Evolutionary conservation across 192 early-diverging fungal species (phyloP).

Genomic region (Coemansia sp.): DNA sequence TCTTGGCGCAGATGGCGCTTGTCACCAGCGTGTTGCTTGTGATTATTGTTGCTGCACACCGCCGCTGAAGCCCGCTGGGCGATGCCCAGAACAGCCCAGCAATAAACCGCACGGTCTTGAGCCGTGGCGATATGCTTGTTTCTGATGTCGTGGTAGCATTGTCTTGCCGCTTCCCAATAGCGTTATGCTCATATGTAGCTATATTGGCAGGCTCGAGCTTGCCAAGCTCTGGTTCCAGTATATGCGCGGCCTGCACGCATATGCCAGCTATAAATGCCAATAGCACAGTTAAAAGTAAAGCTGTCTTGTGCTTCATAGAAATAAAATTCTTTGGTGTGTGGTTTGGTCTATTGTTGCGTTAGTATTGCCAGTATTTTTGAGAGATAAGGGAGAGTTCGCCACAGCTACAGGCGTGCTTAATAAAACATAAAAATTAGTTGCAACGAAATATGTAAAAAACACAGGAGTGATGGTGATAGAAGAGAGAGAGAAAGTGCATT

Average conservation of each 20-base stretch:
- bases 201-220: not conserved
- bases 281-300: not conserved
- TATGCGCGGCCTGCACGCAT: slow-evolving; percentile 4
- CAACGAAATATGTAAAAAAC: too few relatives aligned
- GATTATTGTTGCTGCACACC: slow-evolving; percentile 41
- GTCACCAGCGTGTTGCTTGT: slow-evolving; percentile 39
- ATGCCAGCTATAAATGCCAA: not conserved
- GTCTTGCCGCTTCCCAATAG: not conserved
- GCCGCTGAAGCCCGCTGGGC: slow-evolving; percentile 22
- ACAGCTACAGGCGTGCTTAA: too few relatives aligned
- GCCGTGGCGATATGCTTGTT: slow-evolving; percentile 7
- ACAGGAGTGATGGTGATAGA: too few relatives aligned
- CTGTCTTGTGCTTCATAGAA: not conserved
- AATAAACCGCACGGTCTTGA: slow-evolving; percentile 31
- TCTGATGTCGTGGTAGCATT: not conserved
- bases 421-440: too few relatives aligned
- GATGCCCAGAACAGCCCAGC: slow-evolving; percentile 46
- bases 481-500: too few relatives aligned
- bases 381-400: too few relatives aligned
- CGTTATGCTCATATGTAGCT: not conserved
- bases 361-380: too few relatives aligned
- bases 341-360: too few relatives aligned
- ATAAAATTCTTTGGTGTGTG: not conserved
- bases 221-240: not conserved
- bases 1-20: slow-evolving; percentile 32